Base-by-base conservation (phyloP, 2,329 filamentous ascomycete genomes). In the Penicillium verrucosum region DNA sequence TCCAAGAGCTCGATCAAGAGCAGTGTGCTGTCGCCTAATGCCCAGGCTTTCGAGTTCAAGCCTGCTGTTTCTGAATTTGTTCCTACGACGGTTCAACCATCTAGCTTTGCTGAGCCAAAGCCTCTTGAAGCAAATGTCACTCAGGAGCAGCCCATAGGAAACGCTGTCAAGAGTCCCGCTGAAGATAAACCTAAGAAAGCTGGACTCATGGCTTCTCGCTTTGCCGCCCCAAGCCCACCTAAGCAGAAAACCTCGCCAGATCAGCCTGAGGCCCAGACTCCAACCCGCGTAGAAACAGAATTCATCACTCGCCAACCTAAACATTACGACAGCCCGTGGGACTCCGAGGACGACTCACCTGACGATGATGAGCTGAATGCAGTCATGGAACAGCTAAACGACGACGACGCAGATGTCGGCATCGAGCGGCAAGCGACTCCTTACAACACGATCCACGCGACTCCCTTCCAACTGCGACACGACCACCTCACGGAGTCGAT, bases 321-420 rank as follows among this genome's bases (percentile, higher is more conserved):
- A 21, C 27, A 41, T 18, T 32, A 67, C 14, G 45, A 38, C n/a
- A 50, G 54, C 12, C 54, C 60, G 32, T 51, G 64, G 14, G 64
- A 64, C 46, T 67, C 67, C 6, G 68, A 60, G 3, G 58, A 67
- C 5, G 73, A 75, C 23, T 75, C 74, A 0, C 67, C 65, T n/a
- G 65, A 77, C 54, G 72, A 74, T 36, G 68, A 93, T 64, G 92
- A 97, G 69, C 92, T 97, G 67, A 92, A 97, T 77, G 90, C 89
- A 43, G 86, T 97, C 51, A 96, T 97, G 91, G 85, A 88, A 62
- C 88, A 94, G 58, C 82, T 97, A 65, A 88, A 91, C 57, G 84
- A 81, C 56, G 84, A 81, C 46, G 85, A 91, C 62, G 89, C 88
- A 1, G 86, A 88, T 50, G 84, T 89, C 71, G 89, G 89, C 12